Conservation (phyloP, 331 rosid species). For the Spiraea crenata region DNA sequence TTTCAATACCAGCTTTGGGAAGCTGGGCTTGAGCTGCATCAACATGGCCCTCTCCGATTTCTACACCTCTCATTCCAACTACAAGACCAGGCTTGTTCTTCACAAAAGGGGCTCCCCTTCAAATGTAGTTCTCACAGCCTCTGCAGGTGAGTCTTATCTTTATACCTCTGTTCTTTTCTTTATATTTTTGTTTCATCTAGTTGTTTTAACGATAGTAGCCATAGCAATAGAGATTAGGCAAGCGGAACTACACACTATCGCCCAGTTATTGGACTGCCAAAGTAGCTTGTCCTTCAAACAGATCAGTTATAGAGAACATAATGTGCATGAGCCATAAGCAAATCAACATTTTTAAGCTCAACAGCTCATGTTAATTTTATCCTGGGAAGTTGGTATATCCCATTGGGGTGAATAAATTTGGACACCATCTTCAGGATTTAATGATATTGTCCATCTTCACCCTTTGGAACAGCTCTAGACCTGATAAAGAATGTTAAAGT, state of each 20-base stretch:
- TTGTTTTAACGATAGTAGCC: no score
- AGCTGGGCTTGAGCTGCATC: slow-evolving; percentile 27
- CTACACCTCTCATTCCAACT: slow-evolving; percentile 20
- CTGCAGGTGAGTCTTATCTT: slow-evolving; percentile 25
- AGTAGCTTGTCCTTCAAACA: no score
- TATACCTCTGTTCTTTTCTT: background rate
- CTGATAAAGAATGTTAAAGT: background rate
- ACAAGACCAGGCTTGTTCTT: slow-evolving; percentile 27
- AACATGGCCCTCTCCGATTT: slow-evolving; percentile 24
- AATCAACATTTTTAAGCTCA: no score
- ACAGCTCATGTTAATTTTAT: no score
- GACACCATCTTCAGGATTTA: background rate
- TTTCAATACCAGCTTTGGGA: slow-evolving; percentile 4
- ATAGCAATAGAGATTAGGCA: no score
- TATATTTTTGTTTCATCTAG: background rate
- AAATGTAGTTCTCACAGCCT: slow-evolving; percentile 38
- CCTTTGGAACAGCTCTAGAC: background rate
- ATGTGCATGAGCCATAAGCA: no score
- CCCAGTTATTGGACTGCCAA: no score
- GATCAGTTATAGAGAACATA: no score
- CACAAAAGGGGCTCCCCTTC: slow-evolving; percentile 14
- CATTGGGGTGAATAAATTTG: background rate
- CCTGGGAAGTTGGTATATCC: no score
- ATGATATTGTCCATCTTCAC: background rate
- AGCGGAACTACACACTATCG: no score